Percentiles rank a stretch among this genome's conserved stretches.
Evolutionary conservation across 768 basidiomycete species (phyloP).

Genomic region (Xerocomus spinulosus): DNA sequence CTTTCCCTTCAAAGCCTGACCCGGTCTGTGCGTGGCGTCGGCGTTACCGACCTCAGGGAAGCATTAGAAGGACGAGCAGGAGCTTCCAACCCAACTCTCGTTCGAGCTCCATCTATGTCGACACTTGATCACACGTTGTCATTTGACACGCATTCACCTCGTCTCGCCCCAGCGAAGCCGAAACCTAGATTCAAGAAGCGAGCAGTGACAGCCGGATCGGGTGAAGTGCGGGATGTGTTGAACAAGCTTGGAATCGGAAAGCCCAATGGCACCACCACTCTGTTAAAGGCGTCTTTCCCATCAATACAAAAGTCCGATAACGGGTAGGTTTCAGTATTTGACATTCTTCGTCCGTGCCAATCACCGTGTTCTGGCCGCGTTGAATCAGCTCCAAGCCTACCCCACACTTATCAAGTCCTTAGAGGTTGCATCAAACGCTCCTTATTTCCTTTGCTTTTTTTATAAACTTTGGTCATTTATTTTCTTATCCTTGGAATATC

Average conservation of each 20-base stretch:
- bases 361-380: not conserved
- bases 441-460: constrained; percentile 4
- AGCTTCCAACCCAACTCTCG: constrained; percentile 73
- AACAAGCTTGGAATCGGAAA: constrained; percentile 82
- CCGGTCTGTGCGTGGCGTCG: constrained; percentile 73
- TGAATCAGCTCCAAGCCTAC: constrained; percentile 15
- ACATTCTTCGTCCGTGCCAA: constrained; percentile 2
- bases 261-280: constrained; percentile 49
- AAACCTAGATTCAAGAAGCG: constrained; percentile 56
- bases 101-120: constrained; percentile 66
- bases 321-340: constrained; percentile 27
- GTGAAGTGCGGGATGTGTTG: constrained; percentile 77
- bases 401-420: constrained; percentile 12
- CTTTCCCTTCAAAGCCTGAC: constrained; percentile 81
- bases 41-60: constrained; percentile 83
- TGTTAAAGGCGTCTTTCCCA: constrained; percentile 72
- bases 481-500: constrained; percentile 10
- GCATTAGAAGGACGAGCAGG: constrained; percentile 83
- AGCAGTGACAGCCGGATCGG: constrained; percentile 46
- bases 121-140: constrained; percentile 69
- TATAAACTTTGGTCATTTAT: constrained; percentile 5
- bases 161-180: constrained; percentile 44
- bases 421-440: constrained; percentile 10
- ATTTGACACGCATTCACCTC: constrained; percentile 37
- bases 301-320: constrained; percentile 43